Conservation (phyloP, 2,329 filamentous ascomycete species). For the Alternaria consortialis region DNA sequence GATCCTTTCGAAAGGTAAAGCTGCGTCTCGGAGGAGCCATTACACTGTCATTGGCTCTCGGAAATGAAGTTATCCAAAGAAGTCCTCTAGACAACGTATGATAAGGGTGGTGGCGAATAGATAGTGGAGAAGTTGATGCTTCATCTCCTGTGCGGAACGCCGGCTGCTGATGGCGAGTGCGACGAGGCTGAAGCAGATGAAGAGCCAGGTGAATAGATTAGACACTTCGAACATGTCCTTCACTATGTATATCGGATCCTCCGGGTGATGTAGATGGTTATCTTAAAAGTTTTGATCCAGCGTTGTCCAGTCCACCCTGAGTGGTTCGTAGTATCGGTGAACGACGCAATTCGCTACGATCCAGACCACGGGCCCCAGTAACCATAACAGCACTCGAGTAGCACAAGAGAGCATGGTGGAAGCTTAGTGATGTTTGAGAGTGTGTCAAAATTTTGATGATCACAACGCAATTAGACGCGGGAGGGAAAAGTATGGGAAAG, state of each 20-base stretch:
- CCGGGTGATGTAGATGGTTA: background rate
- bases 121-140: background rate
- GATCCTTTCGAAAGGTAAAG: background rate
- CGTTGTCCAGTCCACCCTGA: background rate
- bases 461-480: background rate
- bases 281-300: background rate
- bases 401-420: too few species aligned
- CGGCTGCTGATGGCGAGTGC: background rate
- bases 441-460: background rate
- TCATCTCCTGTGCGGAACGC: background rate
- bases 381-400: too few species aligned
- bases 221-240: background rate
- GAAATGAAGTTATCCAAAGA: background rate
- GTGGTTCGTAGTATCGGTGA: background rate
- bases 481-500: background rate
- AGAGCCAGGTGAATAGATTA: background rate
- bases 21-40: background rate
- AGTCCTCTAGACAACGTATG: background rate
- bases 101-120: background rate
- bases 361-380: too few species aligned
- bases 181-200: background rate
- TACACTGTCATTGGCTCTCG: background rate
- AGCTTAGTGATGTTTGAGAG: background rate
- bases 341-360: background rate
- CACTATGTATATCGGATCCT: background rate